phyloP scores from a whole-genome alignment of 2,329 filamentous ascomycete genomes.

The Chrysoporthe austroafricana region DNA sequence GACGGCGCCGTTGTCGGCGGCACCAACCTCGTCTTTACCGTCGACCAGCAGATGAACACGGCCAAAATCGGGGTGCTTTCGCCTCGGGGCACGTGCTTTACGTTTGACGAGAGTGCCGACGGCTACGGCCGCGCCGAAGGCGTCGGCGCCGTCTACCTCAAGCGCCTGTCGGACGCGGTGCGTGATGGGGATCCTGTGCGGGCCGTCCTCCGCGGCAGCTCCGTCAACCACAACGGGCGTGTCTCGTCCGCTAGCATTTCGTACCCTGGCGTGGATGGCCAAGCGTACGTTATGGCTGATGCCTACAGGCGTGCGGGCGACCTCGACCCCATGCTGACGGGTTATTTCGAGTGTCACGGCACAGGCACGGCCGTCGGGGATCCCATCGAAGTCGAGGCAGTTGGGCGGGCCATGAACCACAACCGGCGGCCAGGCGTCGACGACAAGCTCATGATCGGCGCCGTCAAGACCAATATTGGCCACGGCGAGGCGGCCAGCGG shows the following conservation, averaged over 20 bases:
- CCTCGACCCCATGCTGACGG: conserved; percentile 38
- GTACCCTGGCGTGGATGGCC: conserved; percentile 32
- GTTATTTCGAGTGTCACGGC: conserved; percentile 33
- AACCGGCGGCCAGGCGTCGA: conserved; percentile 34
- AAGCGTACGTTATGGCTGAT: conserved; percentile 45
- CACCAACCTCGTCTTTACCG: conserved; percentile 40
- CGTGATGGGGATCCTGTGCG: conserved; percentile 50
- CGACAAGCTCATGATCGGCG: conserved; percentile 40
- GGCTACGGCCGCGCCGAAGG: conserved; percentile 51
- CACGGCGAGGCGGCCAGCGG: conserved; percentile 32
- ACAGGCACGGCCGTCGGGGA: conserved; percentile 9
- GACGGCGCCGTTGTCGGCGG: conserved; percentile 36
- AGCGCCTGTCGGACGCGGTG: conserved; percentile 50
- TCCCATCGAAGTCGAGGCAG: conserved; percentile 6
- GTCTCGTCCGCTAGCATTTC: conserved; percentile 36
- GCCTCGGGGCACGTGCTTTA: conserved; percentile 37
- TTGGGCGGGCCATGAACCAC: conserved; percentile 36
- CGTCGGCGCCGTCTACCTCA: conserved; percentile 48
- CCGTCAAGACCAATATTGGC: conserved; percentile 33
- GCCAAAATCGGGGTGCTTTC: conserved; percentile 41
- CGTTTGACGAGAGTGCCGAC: conserved; percentile 36
- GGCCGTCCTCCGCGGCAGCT: conserved; percentile 43
- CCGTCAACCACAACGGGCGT: conserved; percentile 36
- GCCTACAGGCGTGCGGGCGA: conserved; percentile 48
- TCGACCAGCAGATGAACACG: conserved; percentile 36